Conservation (phyloP, 179 eudicot genomes). For the Carnegiea gigantea region DNA sequence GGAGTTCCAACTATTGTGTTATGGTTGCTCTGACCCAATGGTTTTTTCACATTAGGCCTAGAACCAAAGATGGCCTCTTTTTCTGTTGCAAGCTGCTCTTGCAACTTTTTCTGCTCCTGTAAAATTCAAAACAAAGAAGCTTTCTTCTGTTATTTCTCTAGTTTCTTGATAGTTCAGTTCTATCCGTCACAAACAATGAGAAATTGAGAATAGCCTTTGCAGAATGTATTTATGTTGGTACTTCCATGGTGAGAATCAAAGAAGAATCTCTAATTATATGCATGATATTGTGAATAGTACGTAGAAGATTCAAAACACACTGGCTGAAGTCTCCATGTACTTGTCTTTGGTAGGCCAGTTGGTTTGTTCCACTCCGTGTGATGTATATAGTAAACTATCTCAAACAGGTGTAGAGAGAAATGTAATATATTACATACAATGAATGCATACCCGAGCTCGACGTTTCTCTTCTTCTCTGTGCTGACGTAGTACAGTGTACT, state of each 20-base stretch:
- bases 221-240: not conserved
- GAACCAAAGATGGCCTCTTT: conserved; percentile 75
- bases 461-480: conserved; percentile 95
- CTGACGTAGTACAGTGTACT: conserved; percentile 72
- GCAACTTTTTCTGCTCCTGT: conserved; percentile 91
- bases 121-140: conserved; percentile 15
- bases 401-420: not conserved
- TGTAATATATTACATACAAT: not conserved
- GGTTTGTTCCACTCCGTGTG: not conserved
- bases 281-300: not conserved
- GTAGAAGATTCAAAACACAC: not conserved
- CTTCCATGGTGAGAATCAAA: not conserved
- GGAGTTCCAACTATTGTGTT: conserved; percentile 63
- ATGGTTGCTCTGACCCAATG: conserved; percentile 52
- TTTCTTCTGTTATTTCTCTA: not conserved
- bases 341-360: not conserved
- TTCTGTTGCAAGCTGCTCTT: conserved; percentile 75
- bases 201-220: not conserved
- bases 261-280: not conserved
- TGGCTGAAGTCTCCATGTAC: not conserved
- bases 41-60: conserved; percentile 64
- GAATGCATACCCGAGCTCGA: conserved; percentile 66
- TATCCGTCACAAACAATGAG: not conserved
- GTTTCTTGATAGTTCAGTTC: not conserved
- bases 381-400: not conserved